Base-by-base conservation (phyloP, 768 basidiomycete species). In the Atractiella rhizophila region DNA sequence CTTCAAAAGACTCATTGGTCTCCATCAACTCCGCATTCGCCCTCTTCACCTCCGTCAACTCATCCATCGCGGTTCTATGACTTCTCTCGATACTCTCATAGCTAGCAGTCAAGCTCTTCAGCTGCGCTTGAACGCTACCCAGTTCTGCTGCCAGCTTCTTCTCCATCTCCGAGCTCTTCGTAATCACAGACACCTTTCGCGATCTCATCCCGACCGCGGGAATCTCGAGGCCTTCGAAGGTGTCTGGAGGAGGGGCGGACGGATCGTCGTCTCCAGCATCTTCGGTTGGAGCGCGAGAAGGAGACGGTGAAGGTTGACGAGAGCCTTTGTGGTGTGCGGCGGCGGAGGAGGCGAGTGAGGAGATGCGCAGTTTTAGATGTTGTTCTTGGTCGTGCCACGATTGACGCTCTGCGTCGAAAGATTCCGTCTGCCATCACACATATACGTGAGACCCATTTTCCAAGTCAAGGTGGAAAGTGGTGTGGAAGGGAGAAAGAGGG, bases 1-100 rank as follows among this genome's bases (percentile, higher is more conserved):
- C 80, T 68, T 88, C 82, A 62, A 83, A 98, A 37, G 79, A 79
- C 60, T 91, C 85, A 57, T 94, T 98, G 51, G 96, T 86, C 58
- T 96, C 85, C 59, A 54, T 47, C 11, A 62, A 58, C 48, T 76
- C 71, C 48, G 74, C 68, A 56, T 91, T 91, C 46, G 85, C 75
- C 40, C 77, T 64, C 60, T 83, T 80, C 39, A 94, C 60, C 54
- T 94, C 86, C 26, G 74, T 64, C 10, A 91, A 65, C 54, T 94
- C 83, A 3, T 70, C 68, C 57, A 80, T 77, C 30, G 86, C 63
- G 26, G 83, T 70, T 15, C 76, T 66, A 9, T 86, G 64, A 23
- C 82, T 85, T 44, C 70, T 76, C 51, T 85, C 73, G 16, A 91
- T 60, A 5, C 79, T 83, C 0, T 70, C 59, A 56, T 88, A 74